Evolutionary conservation across 2,329 filamentous ascomycete genomes (phyloP), one percentile per base, ranked within the genome.

Genomic region (Anisogramma anomala): DNA sequence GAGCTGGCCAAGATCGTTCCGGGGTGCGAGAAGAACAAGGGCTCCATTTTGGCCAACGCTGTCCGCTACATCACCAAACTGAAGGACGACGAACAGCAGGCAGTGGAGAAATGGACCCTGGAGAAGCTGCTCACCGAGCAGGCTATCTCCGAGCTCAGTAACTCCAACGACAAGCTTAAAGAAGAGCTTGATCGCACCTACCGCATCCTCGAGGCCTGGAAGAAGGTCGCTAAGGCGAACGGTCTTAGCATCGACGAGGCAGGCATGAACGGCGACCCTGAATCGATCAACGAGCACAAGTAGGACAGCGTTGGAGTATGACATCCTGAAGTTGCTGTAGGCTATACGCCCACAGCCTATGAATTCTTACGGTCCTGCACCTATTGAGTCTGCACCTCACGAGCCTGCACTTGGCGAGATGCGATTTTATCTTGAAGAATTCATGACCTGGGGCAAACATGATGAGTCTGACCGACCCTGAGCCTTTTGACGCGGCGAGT

Each of bases 11-110:
- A 95, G 66, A 94, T 98, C 50, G 91, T 98, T 0, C 91, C 91
- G 0, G 87, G 87, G 11, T 95, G 89, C 55, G 91, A 98, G 64
- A 98, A 96, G 71, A 96, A 98, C 69, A 98, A 98, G 64, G 91
- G 91, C 1, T 93, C 87, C 2, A 96, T 98, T 49, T 69, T 98
- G 27, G 84, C 93, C 58, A 84, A 89, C 25, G 87, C 91, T 0
- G 89, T 95, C 8, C 80, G 86, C 49, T 96, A 94, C 66, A 96
- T 98, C 58, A 83, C 79, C 9, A 87, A 95, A 56, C 74, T 98
- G 28, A 93, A 91, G 59, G 87, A 95, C 59, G 93, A 94, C 52
- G 89, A 94, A 59, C 77, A 83, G 13, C 84, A 91, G 49, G 94
- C 94, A 58, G 87, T 94, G 48, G 89, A 94, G 59, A 87, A 94